Percentiles rank a stretch among this genome's conserved stretches.
Evolutionary conservation across 768 basidiomycete genomes (phyloP).

Genomic region (Amanita fuliginea): DNA sequence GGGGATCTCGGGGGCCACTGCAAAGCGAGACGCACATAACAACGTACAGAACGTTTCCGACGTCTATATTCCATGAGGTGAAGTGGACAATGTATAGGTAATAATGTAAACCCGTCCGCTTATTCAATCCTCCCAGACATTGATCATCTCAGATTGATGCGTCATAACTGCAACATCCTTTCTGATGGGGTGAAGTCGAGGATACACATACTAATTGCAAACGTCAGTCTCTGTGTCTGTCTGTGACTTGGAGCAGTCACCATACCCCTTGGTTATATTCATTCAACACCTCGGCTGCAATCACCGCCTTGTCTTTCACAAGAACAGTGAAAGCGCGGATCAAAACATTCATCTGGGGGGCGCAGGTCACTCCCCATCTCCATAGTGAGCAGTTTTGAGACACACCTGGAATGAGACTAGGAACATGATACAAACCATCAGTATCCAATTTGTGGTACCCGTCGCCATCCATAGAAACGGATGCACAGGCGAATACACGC

Average conservation of each 20-base stretch:
- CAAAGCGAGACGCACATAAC: not conserved
- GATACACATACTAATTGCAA: constrained; percentile 63
- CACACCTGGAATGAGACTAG: constrained; percentile 54
- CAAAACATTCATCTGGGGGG: constrained; percentile 34
- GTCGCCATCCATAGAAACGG: constrained; percentile 64
- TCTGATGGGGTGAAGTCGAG: constrained; percentile 66
- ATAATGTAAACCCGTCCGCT: not conserved
- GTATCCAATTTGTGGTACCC: constrained; percentile 64
- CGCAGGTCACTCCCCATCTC: not conserved
- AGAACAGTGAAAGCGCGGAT: constrained; percentile 49
- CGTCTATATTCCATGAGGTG: no score
- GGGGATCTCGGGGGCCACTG: not conserved
- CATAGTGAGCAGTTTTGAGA: constrained; percentile 3
- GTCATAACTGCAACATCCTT: constrained; percentile 81
- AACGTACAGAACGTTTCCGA: not conserved
- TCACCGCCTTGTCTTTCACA: constrained; percentile 64
- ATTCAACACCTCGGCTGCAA: constrained; percentile 71
- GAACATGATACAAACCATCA: constrained; percentile 60
- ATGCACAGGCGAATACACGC: constrained; percentile 73
- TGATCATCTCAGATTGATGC: constrained; percentile 68
- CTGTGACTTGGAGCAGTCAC: not conserved
- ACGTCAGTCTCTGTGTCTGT: not conserved
- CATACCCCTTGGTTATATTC: constrained; percentile 75
- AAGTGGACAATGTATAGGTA: not conserved
- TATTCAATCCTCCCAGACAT: constrained; percentile 36